phyloP scores from a whole-genome alignment of 345 rosid species.

The Citrus mangshanensis region DNA sequence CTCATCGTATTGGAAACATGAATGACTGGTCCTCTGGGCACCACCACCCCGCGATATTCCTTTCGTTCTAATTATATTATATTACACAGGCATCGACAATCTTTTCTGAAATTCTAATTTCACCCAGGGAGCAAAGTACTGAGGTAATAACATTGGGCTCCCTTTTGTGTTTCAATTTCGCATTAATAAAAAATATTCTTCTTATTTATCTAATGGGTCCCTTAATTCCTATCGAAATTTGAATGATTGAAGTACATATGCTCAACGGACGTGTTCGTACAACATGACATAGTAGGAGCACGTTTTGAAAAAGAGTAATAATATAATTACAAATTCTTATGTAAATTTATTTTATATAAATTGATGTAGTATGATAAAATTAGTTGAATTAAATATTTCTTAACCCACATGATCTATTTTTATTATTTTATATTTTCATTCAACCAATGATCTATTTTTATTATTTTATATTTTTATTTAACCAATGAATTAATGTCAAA shows the following conservation, averaged over 20 bases:
- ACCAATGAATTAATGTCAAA: too few species aligned
- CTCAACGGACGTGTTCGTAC: too few species aligned
- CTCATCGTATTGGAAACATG: neutral
- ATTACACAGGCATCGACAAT: neutral
- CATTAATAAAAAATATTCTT: too few species aligned
- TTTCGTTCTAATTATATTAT: neutral
- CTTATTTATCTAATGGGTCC: too few species aligned
- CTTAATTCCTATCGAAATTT: too few species aligned
- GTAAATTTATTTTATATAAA: too few species aligned
- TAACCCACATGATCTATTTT: fast-evolving
- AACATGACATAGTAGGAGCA: fast-evolving
- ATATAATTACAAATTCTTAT: fast-evolving
- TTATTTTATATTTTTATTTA: too few species aligned
- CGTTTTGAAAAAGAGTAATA: too few species aligned
- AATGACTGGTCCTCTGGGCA: neutral
- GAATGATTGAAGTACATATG: too few species aligned
- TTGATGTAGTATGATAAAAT: fast-evolving
- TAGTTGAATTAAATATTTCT: fast-evolving
- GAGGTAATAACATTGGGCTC: neutral
- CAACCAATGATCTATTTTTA: too few species aligned
- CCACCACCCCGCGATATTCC: neutral
- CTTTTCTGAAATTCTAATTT: neutral
- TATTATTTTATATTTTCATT: too few species aligned
- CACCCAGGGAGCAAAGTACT: neutral
- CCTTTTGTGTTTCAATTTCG: neutral